Evolutionary conservation across 176 grass and related monocot genomes (phyloP), one percentile per base, ranked within the genome.

Genomic region (Carex scoparia): DNA sequence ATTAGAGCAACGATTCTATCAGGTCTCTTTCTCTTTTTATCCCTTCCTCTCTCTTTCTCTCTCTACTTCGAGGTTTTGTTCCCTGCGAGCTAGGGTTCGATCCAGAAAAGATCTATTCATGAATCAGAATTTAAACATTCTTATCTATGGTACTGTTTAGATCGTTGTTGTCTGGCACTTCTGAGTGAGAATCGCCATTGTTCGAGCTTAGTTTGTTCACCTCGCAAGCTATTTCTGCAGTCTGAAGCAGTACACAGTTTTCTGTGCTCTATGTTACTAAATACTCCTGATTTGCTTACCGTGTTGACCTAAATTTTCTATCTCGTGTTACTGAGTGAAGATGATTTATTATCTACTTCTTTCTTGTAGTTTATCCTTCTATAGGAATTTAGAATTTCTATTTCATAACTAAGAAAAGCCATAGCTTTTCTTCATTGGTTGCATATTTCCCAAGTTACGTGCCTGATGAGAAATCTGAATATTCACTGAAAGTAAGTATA

Each of bases 121-220:
- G 42, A 18, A 81, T 81, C 32, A 63, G 60, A 81, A 81, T 81
- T 57, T 51, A 62, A 64, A 5, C 23, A 4, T 59, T 15, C 14
- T 19, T 63, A n/a, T n/a, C 10, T 81, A 4, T 46, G 16, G 16
- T 72, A 72, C 7, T 46, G 7, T 61, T 81, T 81, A 44, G 56
- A 64, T 81, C 57, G 16, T 53, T 40, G 27, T 61, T 32, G 31
- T 81, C 32, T 46, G 46, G 4, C 79, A 46, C 60, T 81, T 72
- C n/a, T 63, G 4, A 64, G 79, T 81, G 79, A 40, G 79, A 81
- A 81, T 81, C 60, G 51, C 10, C 33, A 61, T 61, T 81, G 79
- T 64, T 38, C 19, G 16, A 35, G 31, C 6, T 44, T 60, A 60
- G 13, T 79, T 57, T 28, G 27, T 79, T 37, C 51, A 30, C 14